phyloP scores from a whole-genome alignment of 2,329 filamentous ascomycete genomes.

The Aspergillus versicolor region DNA sequence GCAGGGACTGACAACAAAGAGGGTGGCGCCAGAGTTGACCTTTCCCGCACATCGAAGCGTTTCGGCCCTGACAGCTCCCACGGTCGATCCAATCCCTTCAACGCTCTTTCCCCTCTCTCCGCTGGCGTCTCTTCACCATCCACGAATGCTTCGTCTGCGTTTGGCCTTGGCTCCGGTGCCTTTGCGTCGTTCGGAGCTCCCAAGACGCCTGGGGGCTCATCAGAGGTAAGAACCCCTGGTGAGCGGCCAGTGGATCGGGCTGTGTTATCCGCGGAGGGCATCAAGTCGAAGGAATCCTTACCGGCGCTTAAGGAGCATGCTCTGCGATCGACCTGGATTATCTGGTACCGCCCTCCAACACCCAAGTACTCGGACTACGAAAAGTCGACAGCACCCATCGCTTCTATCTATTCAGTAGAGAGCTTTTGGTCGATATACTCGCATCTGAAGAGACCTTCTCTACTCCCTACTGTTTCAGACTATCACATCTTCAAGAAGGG shows the following conservation, averaged over 20 bases:
- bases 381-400: slow-evolving; percentile 88
- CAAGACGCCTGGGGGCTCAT: slow-evolving; percentile 77
- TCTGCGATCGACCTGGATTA: slow-evolving; percentile 86
- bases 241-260: slow-evolving; percentile 58
- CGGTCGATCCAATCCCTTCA: slow-evolving; percentile 75
- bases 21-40: slow-evolving; percentile 53
- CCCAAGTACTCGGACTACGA: slow-evolving; percentile 98
- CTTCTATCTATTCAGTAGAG: slow-evolving; percentile 76
- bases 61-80: slow-evolving; percentile 73
- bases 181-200: slow-evolving; percentile 97
- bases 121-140: slow-evolving; percentile 73
- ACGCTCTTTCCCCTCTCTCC: slow-evolving; percentile 68
- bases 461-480: slow-evolving; percentile 86
- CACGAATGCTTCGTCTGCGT: slow-evolving; percentile 77
- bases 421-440: slow-evolving; percentile 88
- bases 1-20: slow-evolving; percentile 58
- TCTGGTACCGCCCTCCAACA: slow-evolving; percentile 96
- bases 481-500: slow-evolving; percentile 98
- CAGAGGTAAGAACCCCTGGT: slow-evolving; percentile 67
- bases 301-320: slow-evolving; percentile 49
- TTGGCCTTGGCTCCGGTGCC: slow-evolving; percentile 89
- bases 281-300: slow-evolving; percentile 43
- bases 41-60: slow-evolving; percentile 69
- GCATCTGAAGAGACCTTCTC: slow-evolving; percentile 85
- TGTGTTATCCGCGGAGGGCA: slow-evolving; percentile 16